These are phyloP conservation scores for Trametes cingulata DNA, from an alignment of 768 basidiomycete genomes.

Conservation along the genomic window DNA sequence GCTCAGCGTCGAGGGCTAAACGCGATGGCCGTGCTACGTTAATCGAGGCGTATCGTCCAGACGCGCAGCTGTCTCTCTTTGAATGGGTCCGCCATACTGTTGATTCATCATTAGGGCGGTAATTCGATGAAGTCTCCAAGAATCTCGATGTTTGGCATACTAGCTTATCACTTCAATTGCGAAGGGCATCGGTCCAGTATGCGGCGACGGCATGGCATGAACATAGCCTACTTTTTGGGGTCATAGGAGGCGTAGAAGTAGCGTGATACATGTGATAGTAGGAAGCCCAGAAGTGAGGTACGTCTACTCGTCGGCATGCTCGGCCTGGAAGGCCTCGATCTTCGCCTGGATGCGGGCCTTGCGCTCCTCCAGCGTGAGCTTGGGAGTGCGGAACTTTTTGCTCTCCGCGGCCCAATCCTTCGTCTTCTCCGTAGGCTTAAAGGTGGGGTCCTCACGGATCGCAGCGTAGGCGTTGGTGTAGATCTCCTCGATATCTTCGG, in stretches of 20 bases:
- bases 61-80: conserved; percentile 41
- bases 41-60: conserved; percentile 42
- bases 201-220: conserved; percentile 18
- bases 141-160: not conserved
- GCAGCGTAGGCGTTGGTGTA: conserved; percentile 91
- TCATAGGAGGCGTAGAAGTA: conserved; percentile 15
- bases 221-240: conserved; percentile 24
- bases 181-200: no score
- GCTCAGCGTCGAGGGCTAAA: conserved; percentile 47
- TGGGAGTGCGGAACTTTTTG: conserved; percentile 65
- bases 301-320: conserved; percentile 63
- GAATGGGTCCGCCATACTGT: conserved; percentile 58
- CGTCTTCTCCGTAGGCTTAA: conserved; percentile 87
- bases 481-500: conserved; percentile 96
- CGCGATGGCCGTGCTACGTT: conserved; percentile 26
- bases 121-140: not conserved
- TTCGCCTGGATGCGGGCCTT: conserved; percentile 79
- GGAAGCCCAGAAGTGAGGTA: conserved; percentile 20
- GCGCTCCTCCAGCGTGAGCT: conserved; percentile 77
- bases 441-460: conserved; percentile 91
- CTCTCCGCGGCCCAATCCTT: conserved; percentile 90
- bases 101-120: conserved; percentile 25
- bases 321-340: conserved; percentile 88
- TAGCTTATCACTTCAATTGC: not conserved
- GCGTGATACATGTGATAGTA: conserved; percentile 12